Evolutionary conservation across 2,329 filamentous ascomycete genomes (phyloP).

Genomic region (Diaporthe velutina): DNA sequence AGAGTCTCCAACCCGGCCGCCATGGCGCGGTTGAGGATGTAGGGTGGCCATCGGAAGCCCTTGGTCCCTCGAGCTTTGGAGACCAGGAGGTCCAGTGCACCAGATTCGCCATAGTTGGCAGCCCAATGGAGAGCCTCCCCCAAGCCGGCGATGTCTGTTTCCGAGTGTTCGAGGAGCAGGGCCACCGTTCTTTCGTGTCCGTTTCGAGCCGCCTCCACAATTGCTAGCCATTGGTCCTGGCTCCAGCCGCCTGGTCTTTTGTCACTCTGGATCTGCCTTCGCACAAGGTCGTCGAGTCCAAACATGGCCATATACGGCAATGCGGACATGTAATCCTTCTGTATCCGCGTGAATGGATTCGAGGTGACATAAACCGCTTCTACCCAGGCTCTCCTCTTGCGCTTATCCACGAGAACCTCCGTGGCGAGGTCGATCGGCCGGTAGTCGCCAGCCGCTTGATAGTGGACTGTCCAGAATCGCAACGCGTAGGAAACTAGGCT

Average conservation of each 20-base stretch:
- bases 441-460: not conserved
- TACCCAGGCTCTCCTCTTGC: not conserved
- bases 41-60: not conserved
- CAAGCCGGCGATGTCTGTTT: not conserved
- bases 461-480: not conserved
- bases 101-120: not conserved
- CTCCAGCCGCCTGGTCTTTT: too few relatives aligned
- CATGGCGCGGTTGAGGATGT: not conserved
- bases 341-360: constrained; percentile 12
- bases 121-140: not conserved
- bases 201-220: not conserved
- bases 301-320: constrained; percentile 23
- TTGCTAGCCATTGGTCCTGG: not conserved
- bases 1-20: not conserved
- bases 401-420: not conserved
- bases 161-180: not conserved
- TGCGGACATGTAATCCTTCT: not conserved
- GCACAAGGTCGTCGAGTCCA: constrained; percentile 11
- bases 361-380: not conserved
- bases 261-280: not conserved
- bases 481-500: not conserved
- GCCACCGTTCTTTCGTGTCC: not conserved
- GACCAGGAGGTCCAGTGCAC: not conserved
- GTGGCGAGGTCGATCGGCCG: not conserved
- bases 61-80: not conserved